Evolutionary conservation across 345 rosid genomes (phyloP).

Genomic region (Rhodamnia rubescens): DNA sequence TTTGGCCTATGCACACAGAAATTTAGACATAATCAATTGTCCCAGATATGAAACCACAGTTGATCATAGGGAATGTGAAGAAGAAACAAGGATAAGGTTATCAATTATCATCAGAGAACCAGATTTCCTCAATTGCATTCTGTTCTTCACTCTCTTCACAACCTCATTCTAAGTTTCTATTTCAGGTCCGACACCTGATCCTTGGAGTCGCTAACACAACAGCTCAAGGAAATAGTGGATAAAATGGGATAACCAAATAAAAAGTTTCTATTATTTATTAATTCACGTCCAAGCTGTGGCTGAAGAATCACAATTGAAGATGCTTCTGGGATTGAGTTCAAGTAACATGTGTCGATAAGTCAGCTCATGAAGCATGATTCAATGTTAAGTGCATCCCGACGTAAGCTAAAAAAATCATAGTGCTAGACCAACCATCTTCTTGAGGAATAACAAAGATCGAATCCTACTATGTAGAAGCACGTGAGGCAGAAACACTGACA

Average conservation of each 20-base stretch:
- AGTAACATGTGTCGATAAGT: not conserved
- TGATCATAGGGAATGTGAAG: not conserved
- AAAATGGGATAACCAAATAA: not conserved
- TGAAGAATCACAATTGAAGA: not conserved
- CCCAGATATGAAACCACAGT: not conserved
- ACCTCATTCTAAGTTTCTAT: not conserved
- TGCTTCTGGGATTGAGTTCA: not conserved
- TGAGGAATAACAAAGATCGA: not conserved
- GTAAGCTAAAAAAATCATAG: not conserved
- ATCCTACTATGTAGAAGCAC: not conserved
- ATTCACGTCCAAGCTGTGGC: not conserved
- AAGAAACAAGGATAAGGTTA: not conserved
- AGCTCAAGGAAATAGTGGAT: not conserved
- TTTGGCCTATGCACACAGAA: not conserved
- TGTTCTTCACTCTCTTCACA: not conserved
- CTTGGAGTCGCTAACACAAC: not conserved
- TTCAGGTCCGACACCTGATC: not conserved
- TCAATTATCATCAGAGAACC: not conserved
- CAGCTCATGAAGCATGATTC: not conserved
- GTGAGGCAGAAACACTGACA: not conserved
- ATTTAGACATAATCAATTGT: not conserved
- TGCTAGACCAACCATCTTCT: not conserved
- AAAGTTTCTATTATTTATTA: not conserved
- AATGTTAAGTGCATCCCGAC: not conserved
- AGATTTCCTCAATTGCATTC: not conserved